phyloP scores from a whole-genome alignment of 1,284 basidiomycete genomes.

The Rhizoctonia solani region DNA sequence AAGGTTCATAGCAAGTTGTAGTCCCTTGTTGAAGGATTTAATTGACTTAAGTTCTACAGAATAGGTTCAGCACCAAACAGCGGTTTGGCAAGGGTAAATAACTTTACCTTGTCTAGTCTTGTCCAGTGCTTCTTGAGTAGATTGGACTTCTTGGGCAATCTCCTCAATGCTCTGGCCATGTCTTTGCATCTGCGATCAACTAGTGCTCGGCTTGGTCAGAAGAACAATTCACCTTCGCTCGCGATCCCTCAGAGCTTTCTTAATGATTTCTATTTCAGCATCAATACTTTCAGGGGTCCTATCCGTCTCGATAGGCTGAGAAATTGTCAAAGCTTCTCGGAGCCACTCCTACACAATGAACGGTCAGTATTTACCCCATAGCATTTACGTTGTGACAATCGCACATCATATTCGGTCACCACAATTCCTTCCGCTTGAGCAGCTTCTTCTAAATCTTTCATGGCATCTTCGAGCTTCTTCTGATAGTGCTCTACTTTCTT shows the following conservation, averaged over 20 bases:
- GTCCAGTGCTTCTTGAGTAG: conserved; percentile 59
- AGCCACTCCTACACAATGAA: conserved; percentile 61
- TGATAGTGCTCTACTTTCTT: conserved; percentile 34
- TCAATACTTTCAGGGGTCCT: conserved; percentile 54
- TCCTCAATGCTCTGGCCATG: conserved; percentile 80
- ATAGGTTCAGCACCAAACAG: background rate
- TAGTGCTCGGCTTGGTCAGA: background rate
- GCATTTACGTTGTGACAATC: background rate
- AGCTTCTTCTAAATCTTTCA: conserved; percentile 41
- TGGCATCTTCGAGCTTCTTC: conserved; percentile 29
- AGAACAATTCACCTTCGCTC: conserved; percentile 61
- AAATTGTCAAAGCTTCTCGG: conserved; percentile 52
- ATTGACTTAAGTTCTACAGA: conserved; percentile 6
- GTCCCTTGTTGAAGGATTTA: conserved; percentile 32
- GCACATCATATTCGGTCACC: conserved; percentile 46
- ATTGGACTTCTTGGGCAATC: conserved; percentile 69
- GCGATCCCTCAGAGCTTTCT: conserved; percentile 68
- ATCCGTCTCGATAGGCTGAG: conserved; percentile 23
- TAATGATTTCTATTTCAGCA: conserved; percentile 66
- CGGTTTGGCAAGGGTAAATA: background rate
- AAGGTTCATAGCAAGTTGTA: conserved; percentile 38
- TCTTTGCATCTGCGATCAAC: conserved; percentile 48
- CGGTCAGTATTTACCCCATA: background rate
- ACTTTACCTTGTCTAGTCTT: conserved; percentile 54
- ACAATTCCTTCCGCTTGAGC: conserved; percentile 58